These are phyloP conservation scores for Pleurotus tuoliensis DNA, from an alignment of 768 basidiomycete species.

Conservation along the genomic window DNA sequence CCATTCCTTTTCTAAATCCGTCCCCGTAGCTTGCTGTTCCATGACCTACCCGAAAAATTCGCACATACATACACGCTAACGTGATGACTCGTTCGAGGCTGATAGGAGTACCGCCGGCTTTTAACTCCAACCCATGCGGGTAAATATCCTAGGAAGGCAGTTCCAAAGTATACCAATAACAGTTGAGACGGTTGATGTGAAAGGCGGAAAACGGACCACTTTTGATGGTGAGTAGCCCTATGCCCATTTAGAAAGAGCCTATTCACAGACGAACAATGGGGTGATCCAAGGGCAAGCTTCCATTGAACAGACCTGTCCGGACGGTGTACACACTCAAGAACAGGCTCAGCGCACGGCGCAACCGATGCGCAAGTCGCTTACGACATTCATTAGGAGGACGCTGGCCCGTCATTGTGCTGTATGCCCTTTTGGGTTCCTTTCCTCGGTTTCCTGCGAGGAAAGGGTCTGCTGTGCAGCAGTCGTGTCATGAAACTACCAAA, in stretches of 20 bases:
- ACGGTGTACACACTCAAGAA: background rate
- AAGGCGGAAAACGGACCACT: too few species aligned
- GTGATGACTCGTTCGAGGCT: background rate
- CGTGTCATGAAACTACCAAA: background rate
- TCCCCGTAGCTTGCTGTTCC: background rate
- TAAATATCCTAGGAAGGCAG: background rate
- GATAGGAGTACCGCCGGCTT: background rate
- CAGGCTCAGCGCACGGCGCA: too few species aligned
- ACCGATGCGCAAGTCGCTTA: background rate
- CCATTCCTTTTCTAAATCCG: background rate
- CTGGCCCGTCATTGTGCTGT: constrained; percentile 4
- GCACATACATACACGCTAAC: too few species aligned
- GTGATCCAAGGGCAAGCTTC: background rate
- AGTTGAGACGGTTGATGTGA: background rate
- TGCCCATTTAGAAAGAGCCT: constrained; percentile 1
- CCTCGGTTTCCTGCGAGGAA: constrained; percentile 4
- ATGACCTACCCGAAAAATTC: too few species aligned
- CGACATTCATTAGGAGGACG: constrained; percentile 3
- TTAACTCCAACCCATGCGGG: background rate
- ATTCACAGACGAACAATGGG: constrained; percentile 7
- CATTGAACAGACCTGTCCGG: background rate
- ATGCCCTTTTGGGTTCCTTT: constrained; percentile 6
- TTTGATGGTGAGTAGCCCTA: background rate
- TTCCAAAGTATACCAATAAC: background rate
- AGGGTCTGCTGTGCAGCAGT: constrained; percentile 7